phyloP scores from a whole-genome alignment of 2,329 filamentous ascomycete genomes.

The Colletotrichum sp. region DNA sequence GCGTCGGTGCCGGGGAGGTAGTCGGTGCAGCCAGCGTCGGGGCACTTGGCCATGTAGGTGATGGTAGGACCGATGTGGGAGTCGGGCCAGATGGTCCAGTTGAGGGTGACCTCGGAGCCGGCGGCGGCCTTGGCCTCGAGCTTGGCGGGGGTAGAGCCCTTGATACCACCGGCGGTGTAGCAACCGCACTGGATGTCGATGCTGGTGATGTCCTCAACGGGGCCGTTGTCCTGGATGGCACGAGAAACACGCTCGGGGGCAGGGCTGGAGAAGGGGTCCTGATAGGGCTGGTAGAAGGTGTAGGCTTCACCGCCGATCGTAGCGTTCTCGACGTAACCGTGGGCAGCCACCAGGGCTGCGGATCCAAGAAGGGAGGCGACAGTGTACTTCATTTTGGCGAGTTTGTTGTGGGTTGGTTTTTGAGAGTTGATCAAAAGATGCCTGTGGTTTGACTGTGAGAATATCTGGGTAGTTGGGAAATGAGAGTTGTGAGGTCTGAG shows the following conservation, averaged over 20 bases:
- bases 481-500: constrained; percentile 14
- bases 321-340: constrained; percentile 52
- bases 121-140: constrained; percentile 58
- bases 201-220: constrained; percentile 55
- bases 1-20: constrained; percentile 49
- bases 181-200: constrained; percentile 63
- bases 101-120: constrained; percentile 55
- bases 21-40: constrained; percentile 52
- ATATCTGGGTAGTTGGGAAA: constrained; percentile 10
- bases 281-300: constrained; percentile 39
- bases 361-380: constrained; percentile 28
- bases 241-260: constrained; percentile 58
- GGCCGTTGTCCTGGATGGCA: constrained; percentile 61
- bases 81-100: constrained; percentile 58
- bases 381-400: constrained; percentile 22
- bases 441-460: constrained; percentile 11
- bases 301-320: constrained; percentile 42
- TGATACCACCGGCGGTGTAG: constrained; percentile 50
- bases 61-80: constrained; percentile 58
- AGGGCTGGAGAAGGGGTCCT: constrained; percentile 44
- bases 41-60: constrained; percentile 66
- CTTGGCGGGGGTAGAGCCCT: constrained; percentile 54
- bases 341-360: constrained; percentile 48
- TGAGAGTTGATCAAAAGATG: not conserved
- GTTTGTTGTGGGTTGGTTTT: not conserved